Percentiles rank a stretch among this genome's conserved stretches.
These are phyloP conservation scores for Penicillium longicatenatum DNA, from an alignment of 495 filamentous ascomycete species.

Conservation along the genomic window DNA sequence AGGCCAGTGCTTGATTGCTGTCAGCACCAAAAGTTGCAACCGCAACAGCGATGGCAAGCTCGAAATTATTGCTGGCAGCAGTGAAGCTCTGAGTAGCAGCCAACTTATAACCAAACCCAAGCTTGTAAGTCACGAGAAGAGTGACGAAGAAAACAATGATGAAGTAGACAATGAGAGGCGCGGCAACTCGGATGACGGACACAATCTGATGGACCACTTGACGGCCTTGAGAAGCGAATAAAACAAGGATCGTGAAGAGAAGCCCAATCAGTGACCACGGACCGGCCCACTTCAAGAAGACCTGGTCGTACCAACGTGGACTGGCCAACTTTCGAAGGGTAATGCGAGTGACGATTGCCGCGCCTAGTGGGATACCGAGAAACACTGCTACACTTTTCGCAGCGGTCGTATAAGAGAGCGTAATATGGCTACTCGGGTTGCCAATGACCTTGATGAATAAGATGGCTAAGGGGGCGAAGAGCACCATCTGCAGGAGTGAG, in stretches of 20 bases:
- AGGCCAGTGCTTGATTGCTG: conserved; percentile 84
- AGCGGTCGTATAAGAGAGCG: conserved; percentile 69
- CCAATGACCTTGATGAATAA: conserved; percentile 77
- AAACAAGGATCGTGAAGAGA: conserved; percentile 81
- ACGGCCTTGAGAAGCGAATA: conserved; percentile 80
- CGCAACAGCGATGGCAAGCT: conserved; percentile 90
- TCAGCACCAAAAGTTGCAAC: conserved; percentile 79
- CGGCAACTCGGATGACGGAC: conserved; percentile 75
- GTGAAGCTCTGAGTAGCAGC: conserved; percentile 86
- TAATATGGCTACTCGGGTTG: conserved; percentile 25
- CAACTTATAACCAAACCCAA: conserved; percentile 75
- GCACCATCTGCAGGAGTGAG: conserved; percentile 81
- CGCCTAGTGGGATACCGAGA: conserved; percentile 80
- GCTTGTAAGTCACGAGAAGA: conserved; percentile 52
- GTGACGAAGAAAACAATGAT: conserved; percentile 70
- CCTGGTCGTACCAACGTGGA: conserved; percentile 61
- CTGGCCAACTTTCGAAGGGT: conserved; percentile 55
- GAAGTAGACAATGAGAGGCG: conserved; percentile 82
- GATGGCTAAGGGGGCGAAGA: conserved; percentile 79
- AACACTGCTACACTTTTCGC: conserved; percentile 82
- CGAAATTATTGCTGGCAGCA: conserved; percentile 94
- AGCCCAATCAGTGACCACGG: conserved; percentile 84
- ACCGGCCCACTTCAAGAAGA: conserved; percentile 67
- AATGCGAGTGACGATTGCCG: conserved; percentile 76
- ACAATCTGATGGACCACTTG: conserved; percentile 85